phyloP scores from a whole-genome alignment of 805 yeast species.

The Cyberlindnera saturnus region DNA sequence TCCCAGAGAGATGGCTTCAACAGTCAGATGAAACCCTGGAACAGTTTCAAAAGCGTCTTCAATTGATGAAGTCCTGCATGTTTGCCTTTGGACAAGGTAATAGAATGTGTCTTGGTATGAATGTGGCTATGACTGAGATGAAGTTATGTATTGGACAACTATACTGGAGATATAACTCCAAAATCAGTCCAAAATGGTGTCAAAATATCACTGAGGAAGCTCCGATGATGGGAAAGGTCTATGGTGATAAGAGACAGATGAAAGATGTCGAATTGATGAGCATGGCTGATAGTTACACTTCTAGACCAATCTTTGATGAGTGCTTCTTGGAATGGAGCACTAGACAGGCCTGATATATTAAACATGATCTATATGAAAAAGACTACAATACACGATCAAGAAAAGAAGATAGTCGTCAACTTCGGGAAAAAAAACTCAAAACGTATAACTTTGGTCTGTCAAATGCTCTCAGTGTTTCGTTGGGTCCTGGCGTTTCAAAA shows the following conservation, averaged over 20 bases:
- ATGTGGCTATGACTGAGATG: slow-evolving; percentile 61
- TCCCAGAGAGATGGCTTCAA: slow-evolving; percentile 61
- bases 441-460: background rate
- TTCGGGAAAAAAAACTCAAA: background rate
- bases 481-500: slow-evolving; percentile 82
- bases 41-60: slow-evolving; percentile 32
- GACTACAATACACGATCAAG: background rate
- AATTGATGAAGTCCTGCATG: slow-evolving; percentile 44
- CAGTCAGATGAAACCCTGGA: slow-evolving; percentile 29
- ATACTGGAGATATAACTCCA: slow-evolving; percentile 41
- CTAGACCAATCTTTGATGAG: slow-evolving; percentile 45
- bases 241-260: slow-evolving; percentile 7
- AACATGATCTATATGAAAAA: background rate
- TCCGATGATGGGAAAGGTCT: slow-evolving; percentile 22
- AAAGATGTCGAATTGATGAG: slow-evolving; percentile 45
- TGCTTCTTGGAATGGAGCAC: slow-evolving; percentile 36
- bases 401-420: background rate
- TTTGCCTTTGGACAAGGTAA: slow-evolving; percentile 71
- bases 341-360: background rate
- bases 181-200: slow-evolving; percentile 41
- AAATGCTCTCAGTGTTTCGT: slow-evolving; percentile 29
- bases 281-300: slow-evolving; percentile 52
- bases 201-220: slow-evolving; percentile 20
- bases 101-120: slow-evolving; percentile 70
- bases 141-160: slow-evolving; percentile 49